A percentile compares a stretch with the other conserved stretches of the same genome.
Conservation (phyloP, 345 rosid species). For the Brassica incana region DNA sequence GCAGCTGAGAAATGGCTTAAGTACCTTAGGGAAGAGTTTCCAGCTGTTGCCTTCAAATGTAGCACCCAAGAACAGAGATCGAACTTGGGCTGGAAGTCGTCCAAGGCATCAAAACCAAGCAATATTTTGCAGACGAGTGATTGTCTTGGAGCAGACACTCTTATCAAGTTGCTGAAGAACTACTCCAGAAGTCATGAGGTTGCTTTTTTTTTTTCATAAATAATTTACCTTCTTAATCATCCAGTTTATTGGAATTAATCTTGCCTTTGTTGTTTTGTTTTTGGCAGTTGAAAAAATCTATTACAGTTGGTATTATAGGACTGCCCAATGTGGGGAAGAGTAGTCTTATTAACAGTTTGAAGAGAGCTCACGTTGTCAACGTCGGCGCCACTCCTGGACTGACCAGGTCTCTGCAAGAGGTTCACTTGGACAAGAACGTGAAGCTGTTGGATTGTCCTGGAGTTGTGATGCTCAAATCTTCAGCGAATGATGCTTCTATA, state of each 20-base stretch:
- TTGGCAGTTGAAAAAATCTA: constrained; percentile 83
- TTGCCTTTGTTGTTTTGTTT: constrained; percentile 17
- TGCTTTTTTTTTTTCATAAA: background rate
- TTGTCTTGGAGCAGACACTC: constrained; percentile 97
- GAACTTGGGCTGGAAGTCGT: constrained; percentile 87
- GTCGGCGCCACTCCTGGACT: constrained; percentile 97
- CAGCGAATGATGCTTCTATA: constrained; percentile 63
- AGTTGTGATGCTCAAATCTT: constrained; percentile 88
- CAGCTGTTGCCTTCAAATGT: constrained; percentile 96
- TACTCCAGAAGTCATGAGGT: constrained; percentile 98
- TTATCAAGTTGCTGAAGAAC: constrained; percentile 82
- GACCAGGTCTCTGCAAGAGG: constrained; percentile 93
- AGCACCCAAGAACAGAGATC: constrained; percentile 92
- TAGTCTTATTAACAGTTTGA: constrained; percentile 96
- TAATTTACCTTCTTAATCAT: background rate
- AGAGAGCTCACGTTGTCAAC: constrained; percentile 84
- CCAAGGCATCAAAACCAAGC: constrained; percentile 68
- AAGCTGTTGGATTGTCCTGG: constrained; percentile 97
- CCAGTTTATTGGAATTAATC: background rate
- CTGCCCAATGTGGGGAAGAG: constrained; percentile 99
- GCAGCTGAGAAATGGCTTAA: constrained; percentile 94
- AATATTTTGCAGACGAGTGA: constrained; percentile 81
- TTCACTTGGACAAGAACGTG: constrained; percentile 88
- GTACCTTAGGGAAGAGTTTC: constrained; percentile 91
- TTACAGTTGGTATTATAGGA: constrained; percentile 93